These are phyloP conservation scores for Zizania latifolia DNA, from an alignment of 176 grass and related monocot genomes.

Conservation along the genomic window DNA sequence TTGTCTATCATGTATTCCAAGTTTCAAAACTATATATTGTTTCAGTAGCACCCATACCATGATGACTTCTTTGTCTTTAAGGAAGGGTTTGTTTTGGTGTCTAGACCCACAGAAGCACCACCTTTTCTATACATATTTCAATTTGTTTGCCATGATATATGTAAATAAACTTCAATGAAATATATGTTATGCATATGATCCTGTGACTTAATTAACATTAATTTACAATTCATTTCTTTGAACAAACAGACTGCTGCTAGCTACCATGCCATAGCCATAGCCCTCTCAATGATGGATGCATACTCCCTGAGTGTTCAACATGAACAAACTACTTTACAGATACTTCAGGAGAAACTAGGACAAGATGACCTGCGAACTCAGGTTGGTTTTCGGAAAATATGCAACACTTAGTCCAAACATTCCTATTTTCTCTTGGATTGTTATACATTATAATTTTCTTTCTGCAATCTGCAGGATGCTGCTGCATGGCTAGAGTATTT, in stretches of 20 bases:
- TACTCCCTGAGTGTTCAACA: constrained; percentile 91
- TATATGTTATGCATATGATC: neutral
- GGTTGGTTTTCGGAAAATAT: constrained; percentile 39
- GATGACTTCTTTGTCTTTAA: constrained; percentile 12
- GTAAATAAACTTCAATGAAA: constrained; percentile 11
- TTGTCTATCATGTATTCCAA: neutral
- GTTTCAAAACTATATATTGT: neutral
- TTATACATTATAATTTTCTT: constrained; percentile 14
- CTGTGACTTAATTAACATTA: constrained; percentile 19
- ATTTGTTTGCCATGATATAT: constrained; percentile 2
- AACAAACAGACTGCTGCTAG: constrained; percentile 88
- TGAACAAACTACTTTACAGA: constrained; percentile 96
- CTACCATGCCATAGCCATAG: constrained; percentile 99
- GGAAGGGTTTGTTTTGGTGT: neutral
- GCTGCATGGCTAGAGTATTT: constrained; percentile 97
- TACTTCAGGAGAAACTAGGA: constrained; percentile 94
- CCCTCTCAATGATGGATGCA: constrained; percentile 98
- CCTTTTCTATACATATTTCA: neutral
- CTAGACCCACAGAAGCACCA: neutral
- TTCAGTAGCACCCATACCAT: neutral
- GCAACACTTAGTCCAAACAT: constrained; percentile 11
- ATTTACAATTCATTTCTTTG: constrained; percentile 20
- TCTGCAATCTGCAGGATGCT: constrained; percentile 77
- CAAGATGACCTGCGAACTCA: constrained; percentile 95
- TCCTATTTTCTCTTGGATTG: constrained; percentile 6